phyloP scores from a whole-genome alignment of 768 basidiomycete genomes.

The Boletus fagicola region DNA sequence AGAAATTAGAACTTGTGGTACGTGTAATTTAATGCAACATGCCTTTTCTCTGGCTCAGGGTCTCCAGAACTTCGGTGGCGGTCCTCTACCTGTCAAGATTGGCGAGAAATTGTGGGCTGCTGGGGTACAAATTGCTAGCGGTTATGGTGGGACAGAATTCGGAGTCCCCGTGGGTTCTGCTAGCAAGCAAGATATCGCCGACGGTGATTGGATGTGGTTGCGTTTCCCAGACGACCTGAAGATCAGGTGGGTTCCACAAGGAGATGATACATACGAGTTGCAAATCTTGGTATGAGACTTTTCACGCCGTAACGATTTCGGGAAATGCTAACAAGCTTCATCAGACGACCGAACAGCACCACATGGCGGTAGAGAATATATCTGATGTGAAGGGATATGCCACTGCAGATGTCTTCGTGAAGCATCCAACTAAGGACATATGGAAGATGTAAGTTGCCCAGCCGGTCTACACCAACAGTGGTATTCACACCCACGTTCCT shows the following conservation, averaged over 20 bases:
- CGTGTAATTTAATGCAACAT: neutral
- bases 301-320: neutral
- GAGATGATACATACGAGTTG: slow-evolving; percentile 36
- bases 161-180: slow-evolving; percentile 8
- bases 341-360: neutral
- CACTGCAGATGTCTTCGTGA: slow-evolving; percentile 42
- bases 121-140: slow-evolving; percentile 33
- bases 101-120: slow-evolving; percentile 35
- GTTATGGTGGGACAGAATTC: slow-evolving; percentile 40
- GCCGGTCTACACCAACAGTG: neutral
- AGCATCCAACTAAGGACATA: slow-evolving; percentile 42
- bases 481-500: neutral
- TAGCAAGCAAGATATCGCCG: slow-evolving; percentile 12
- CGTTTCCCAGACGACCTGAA: slow-evolving; percentile 21
- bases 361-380: slow-evolving; percentile 33
- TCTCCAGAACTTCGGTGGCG: slow-evolving; percentile 39
- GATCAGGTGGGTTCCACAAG: slow-evolving; percentile 33
- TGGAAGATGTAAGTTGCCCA: slow-evolving; percentile 34
- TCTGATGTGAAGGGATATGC: slow-evolving; percentile 41
- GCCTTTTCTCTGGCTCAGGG: neutral
- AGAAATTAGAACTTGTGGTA: slow-evolving; percentile 30
- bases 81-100: slow-evolving; percentile 34
- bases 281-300: slow-evolving; percentile 35
- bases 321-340: neutral
- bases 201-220: slow-evolving; percentile 39